These are phyloP conservation scores for Ustulina deusta DNA, from an alignment of 2,329 filamentous ascomycete species.

Conservation along the genomic window DNA sequence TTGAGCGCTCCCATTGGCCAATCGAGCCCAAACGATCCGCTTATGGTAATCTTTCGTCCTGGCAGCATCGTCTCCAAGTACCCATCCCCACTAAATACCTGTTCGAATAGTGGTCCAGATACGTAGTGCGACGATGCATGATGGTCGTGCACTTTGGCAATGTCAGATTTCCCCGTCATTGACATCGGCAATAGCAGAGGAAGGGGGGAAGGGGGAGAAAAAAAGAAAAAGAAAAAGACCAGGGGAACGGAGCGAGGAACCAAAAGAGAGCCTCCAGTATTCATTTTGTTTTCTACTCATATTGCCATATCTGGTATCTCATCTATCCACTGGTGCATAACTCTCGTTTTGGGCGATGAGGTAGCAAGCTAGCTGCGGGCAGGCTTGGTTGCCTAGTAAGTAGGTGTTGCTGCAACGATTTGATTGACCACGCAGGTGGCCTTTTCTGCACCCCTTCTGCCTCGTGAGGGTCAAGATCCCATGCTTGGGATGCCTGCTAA, in stretches of 20 bases:
- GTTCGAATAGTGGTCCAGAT: neutral
- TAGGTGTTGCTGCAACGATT: neutral
- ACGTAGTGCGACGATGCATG: slow-evolving; percentile 1
- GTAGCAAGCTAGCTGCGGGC: neutral
- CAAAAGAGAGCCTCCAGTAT: neutral
- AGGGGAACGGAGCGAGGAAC: neutral
- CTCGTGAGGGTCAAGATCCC: slow-evolving; percentile 8
- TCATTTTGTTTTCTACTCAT: slow-evolving; percentile 3
- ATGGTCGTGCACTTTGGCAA: neutral
- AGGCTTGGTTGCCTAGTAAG: neutral
- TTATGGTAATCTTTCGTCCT: slow-evolving; percentile 40
- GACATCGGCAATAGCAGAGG: slow-evolving; percentile 3
- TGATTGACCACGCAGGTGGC: slow-evolving; percentile 5
- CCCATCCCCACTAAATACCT: slow-evolving; percentile 36
- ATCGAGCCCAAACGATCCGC: slow-evolving; percentile 36
- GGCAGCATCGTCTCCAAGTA: slow-evolving; percentile 39
- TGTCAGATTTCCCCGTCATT: neutral
- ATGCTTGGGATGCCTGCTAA: slow-evolving; percentile 3
- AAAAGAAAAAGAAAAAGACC: neutral
- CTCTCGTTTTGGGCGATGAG: slow-evolving; percentile 5
- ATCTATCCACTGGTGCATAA: slow-evolving; percentile 1
- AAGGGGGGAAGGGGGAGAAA: slow-evolving; percentile 1
- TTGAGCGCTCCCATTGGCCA: slow-evolving; percentile 35
- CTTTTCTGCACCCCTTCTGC: slow-evolving; percentile 10
- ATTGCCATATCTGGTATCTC: neutral